Evolutionary conservation across 1,139 yeast genomes (phyloP), one percentile per base, ranked within the genome.

Genomic region (Zygosaccharomyces pseudobailii): DNA sequence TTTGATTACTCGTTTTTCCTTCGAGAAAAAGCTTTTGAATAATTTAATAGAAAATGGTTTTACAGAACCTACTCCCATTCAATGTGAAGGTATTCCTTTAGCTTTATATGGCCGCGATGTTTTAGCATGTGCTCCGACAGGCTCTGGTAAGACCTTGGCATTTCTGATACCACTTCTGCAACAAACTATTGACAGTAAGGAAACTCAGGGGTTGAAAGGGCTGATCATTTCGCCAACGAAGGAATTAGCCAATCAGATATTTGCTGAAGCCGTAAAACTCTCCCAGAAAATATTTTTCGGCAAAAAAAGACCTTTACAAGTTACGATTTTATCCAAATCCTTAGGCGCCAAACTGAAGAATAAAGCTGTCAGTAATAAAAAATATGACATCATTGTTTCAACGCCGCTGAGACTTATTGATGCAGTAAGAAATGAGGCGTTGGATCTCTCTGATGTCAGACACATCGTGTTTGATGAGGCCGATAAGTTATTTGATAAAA

Each of bases 391-490:
- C 8, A 63, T 92, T 33, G 85, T 94, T 4, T 72, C 95, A 1
- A 94, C 98, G 0, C 99, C 99, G 3, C 73, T 88, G 58, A 74
- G 97, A 58, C 75, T 92, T 52, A 84, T 92, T 40, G 96, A 89
- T 56, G 74, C 87, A 40, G 79, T 88, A 33, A 80, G 84, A 52
- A 73, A 73, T 45, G 87, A 78, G 35, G 71, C 74, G 17, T 58
- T 80, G 32, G 84, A 82, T 58, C 72, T 92, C 44, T 69, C 81
- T 2, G 71, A 71, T 35, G 89, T 90, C 17, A 83, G 84, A 55
- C 84, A 82, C 61, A 70, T 92, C 47, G 77, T 92, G 17, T 80
- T 94, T 57, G 99, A 94, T 73, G 99, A 92, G 70, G 97, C 97
- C 4, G 99, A 94, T 72, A 86, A 87, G 59, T 71, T 94, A 47